Base-by-base conservation (phyloP, 345 rosid species). In the Salix koriyanagi region DNA sequence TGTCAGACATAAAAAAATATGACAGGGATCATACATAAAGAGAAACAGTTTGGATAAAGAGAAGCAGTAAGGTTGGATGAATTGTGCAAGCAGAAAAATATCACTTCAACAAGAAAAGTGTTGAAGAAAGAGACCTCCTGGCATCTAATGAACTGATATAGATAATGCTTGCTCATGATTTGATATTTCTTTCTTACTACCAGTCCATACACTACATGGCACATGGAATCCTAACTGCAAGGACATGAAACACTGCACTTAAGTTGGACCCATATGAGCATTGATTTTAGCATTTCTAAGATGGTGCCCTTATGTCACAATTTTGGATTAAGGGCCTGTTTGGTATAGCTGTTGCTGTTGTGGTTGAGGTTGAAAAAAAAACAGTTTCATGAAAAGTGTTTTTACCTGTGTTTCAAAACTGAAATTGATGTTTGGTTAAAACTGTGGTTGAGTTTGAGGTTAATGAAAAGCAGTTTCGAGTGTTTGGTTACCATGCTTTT, bases 1-100 rank as follows among this genome's bases (percentile, higher is more conserved):
- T 67, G 80, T 83, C 78, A 76, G 79, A 82, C 70, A 72, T 28
- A 76, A 78, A 85, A 79, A 72, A 41, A 50, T 19, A 46, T 13
- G 34, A 65, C 30, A 70, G n/a, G 26, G 28, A 64, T 76, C 11
- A n/a, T 72, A 67, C 69, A 36, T 52, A 69, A 46, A 73, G 32
- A 28, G 30, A 50, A 50, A 50, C 52, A 54, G 52, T 32, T 34
- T 25, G 25, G 25, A 25, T 25, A 25, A 25, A 25, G 25, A 25
- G 25, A 25, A 25, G 25, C 25, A 25, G 25, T 25, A 25, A 37
- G 37, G 52, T 18, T 16, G 21, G 75, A 41, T 50, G 37, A 54
- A 66, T 7, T 39, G 36, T 7, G 36, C 41, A 62, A 16, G 21
- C 28, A 48, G 70, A 3, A 74, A 60, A 48, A 50, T 21, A 50